These are phyloP conservation scores for Castanea crenata DNA, from an alignment of 306 rosid species.

Conservation along the genomic window DNA sequence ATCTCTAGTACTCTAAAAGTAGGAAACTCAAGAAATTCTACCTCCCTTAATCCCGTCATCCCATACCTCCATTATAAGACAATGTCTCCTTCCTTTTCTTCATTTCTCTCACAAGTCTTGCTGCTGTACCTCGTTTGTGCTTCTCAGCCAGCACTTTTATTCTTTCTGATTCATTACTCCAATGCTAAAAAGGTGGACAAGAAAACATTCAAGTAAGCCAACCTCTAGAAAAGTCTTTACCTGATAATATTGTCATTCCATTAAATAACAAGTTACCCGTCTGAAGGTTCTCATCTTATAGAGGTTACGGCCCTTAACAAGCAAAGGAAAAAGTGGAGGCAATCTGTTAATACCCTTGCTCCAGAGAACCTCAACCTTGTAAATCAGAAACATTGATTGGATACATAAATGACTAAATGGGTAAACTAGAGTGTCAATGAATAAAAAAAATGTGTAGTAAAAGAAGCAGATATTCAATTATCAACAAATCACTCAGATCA, in stretches of 20 bases:
- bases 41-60: neutral
- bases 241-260: conserved; percentile 4
- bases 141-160: conserved; percentile 65
- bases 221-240: neutral
- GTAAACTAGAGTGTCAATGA: neutral
- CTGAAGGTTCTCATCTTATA: conserved; percentile 69
- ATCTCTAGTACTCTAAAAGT: conserved; percentile 7
- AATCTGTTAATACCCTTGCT: conserved; percentile 59
- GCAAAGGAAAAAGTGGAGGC: conserved; percentile 60
- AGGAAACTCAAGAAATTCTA: conserved; percentile 1
- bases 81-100: conserved; percentile 37
- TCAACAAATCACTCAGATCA: neutral
- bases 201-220: conserved; percentile 22
- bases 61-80: conserved; percentile 40
- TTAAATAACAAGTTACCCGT: conserved; percentile 40
- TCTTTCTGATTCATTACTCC: conserved; percentile 74
- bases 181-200: conserved; percentile 40
- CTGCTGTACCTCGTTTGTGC: conserved; percentile 71
- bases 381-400: conserved; percentile 17
- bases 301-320: conserved; percentile 86
- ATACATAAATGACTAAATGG: neutral
- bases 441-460: neutral
- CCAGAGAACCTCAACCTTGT: conserved; percentile 83
- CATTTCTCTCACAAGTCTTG: conserved; percentile 53
- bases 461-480: neutral